Conservation (phyloP, 192 early-diverging fungal genomes). For the Coemansia sp. region DNA sequence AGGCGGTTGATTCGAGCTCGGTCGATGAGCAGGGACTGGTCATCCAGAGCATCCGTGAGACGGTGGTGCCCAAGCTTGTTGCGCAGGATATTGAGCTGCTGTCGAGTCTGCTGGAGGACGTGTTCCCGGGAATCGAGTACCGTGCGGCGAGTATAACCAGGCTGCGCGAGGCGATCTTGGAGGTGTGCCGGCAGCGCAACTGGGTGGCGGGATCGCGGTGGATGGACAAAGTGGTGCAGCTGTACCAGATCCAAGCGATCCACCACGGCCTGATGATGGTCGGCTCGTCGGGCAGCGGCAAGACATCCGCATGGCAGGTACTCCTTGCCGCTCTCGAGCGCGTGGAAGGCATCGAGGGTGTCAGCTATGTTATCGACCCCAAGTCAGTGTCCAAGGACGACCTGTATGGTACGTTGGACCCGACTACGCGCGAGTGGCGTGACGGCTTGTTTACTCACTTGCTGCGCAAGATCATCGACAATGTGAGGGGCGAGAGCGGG, state of each 20-base stretch:
- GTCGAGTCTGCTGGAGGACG: constrained; percentile 84
- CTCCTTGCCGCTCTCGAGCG: constrained; percentile 87
- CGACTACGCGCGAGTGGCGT: constrained; percentile 99
- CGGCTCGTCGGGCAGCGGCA: constrained; percentile 96
- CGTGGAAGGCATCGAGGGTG: constrained; percentile 88
- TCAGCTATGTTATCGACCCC: constrained; percentile 95
- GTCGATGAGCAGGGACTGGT: constrained; percentile 88
- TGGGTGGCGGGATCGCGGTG: constrained; percentile 79
- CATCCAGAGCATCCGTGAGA: constrained; percentile 97
- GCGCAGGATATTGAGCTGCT: constrained; percentile 91
- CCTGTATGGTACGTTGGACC: constrained; percentile 94
- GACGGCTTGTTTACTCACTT: constrained; percentile 99
- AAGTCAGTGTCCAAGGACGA: constrained; percentile 98
- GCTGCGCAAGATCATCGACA: constrained; percentile 96
- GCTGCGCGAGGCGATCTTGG: constrained; percentile 74
- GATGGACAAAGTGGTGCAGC: constrained; percentile 97
- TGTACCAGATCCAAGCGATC: constrained; percentile 97
- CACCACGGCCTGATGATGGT: constrained; percentile 99
- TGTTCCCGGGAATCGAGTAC: constrained; percentile 93
- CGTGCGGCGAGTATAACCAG: constrained; percentile 73
- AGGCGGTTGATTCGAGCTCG: constrained; percentile 50
- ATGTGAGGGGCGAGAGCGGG: constrained; percentile 91
- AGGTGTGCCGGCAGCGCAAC: constrained; percentile 74
- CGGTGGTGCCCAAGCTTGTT: constrained; percentile 98
- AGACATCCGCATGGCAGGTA: constrained; percentile 92